A percentile compares a stretch with the other conserved stretches of the same genome.
Evolutionary conservation across 768 basidiomycete species (phyloP).

Genomic region (Tulasnella sp.): DNA sequence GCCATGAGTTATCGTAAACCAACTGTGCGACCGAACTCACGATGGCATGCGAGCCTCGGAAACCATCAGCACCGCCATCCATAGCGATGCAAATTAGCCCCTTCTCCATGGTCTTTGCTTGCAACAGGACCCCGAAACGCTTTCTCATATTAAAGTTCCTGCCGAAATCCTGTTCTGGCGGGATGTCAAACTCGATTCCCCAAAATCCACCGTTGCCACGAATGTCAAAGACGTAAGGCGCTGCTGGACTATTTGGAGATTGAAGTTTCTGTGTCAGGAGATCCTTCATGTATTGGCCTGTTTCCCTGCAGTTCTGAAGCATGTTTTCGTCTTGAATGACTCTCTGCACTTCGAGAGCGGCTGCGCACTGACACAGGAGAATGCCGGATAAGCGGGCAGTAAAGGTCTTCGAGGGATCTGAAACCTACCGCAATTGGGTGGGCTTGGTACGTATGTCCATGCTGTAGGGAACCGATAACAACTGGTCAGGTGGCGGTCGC

Average conservation of each 20-base stretch:
- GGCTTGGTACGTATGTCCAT: constrained; percentile 82
- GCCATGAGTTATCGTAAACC: neutral
- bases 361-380: constrained; percentile 56
- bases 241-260: constrained; percentile 48
- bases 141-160: constrained; percentile 39
- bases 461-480: constrained; percentile 27
- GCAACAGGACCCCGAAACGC: constrained; percentile 59
- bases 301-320: constrained; percentile 52
- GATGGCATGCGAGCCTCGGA: constrained; percentile 63
- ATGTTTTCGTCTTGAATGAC: constrained; percentile 63
- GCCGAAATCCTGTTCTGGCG: constrained; percentile 26
- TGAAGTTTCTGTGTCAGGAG: constrained; percentile 50
- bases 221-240: constrained; percentile 66
- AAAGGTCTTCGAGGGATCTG: neutral
- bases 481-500: neutral
- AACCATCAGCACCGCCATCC: constrained; percentile 64
- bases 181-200: constrained; percentile 75
- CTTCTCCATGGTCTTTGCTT: constrained; percentile 59
- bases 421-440: constrained; percentile 16
- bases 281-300: constrained; percentile 50
- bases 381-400: constrained; percentile 56
- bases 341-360: constrained; percentile 71
- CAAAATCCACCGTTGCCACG: constrained; percentile 81
- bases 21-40: neutral
- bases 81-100: constrained; percentile 68